These are phyloP conservation scores for Ceratobasidium sp. DNA, from an alignment of 1,284 basidiomycete species.

Conservation along the genomic window DNA sequence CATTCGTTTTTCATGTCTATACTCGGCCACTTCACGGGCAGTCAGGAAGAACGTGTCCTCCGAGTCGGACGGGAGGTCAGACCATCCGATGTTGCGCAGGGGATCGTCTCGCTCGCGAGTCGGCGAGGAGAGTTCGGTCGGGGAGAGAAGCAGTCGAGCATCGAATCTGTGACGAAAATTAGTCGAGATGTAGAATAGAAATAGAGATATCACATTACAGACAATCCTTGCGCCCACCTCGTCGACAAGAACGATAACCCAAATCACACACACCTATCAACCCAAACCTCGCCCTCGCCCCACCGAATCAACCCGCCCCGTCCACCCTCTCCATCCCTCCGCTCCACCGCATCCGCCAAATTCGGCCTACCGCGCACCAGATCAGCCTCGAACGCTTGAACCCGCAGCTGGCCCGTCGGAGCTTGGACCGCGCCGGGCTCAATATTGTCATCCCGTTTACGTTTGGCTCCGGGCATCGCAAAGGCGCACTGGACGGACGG, in stretches of 20 bases:
- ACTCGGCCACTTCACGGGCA: slow-evolving; percentile 72
- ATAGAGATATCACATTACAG: slow-evolving; percentile 37
- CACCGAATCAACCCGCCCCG: slow-evolving; percentile 53
- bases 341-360: slow-evolving; percentile 58
- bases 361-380: slow-evolving; percentile 64
- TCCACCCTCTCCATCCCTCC: slow-evolving; percentile 58
- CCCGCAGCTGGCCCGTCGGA: slow-evolving; percentile 47
- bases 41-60: slow-evolving; percentile 85
- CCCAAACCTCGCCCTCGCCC: slow-evolving; percentile 57
- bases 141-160: slow-evolving; percentile 74
- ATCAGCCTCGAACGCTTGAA: slow-evolving; percentile 76
- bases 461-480: slow-evolving; percentile 26
- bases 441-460: slow-evolving; percentile 12
- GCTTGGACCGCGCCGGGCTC: background rate
- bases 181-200: slow-evolving; percentile 35
- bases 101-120: slow-evolving; percentile 48
- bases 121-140: slow-evolving; percentile 54
- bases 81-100: slow-evolving; percentile 65
- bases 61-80: slow-evolving; percentile 80
- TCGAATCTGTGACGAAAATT: slow-evolving; percentile 69
- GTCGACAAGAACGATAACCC: too few relatives aligned
- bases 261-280: slow-evolving; percentile 71
- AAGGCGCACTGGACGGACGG: background rate
- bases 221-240: slow-evolving; percentile 46
- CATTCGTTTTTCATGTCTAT: slow-evolving; percentile 71